These are phyloP conservation scores for Cutaneotrichosporon dermatis DNA, from an alignment of 1,284 basidiomycete genomes.

Conservation along the genomic window DNA sequence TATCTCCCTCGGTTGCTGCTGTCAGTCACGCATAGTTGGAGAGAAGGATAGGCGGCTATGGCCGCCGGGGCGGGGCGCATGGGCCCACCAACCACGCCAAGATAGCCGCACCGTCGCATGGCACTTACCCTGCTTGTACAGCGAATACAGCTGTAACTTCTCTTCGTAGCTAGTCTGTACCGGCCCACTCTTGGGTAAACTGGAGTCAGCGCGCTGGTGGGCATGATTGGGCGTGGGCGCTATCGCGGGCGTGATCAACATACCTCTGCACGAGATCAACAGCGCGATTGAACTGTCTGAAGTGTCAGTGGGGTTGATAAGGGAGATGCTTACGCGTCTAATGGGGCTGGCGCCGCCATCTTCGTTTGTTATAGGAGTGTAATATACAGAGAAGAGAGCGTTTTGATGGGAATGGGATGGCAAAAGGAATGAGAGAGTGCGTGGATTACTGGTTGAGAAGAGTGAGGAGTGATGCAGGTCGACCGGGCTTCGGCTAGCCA, in stretches of 20 bases:
- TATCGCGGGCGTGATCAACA: background rate
- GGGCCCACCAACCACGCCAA: background rate
- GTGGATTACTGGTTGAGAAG: background rate
- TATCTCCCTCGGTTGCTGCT: slow-evolving; percentile 44
- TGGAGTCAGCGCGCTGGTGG: slow-evolving; percentile 19
- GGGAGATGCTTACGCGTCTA: slow-evolving; percentile 28
- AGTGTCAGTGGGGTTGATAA: slow-evolving; percentile 1
- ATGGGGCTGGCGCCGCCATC: slow-evolving; percentile 15
- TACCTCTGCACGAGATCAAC: slow-evolving; percentile 82
- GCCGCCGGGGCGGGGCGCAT: background rate
- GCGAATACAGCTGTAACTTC: slow-evolving; percentile 90
- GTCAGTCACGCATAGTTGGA: too few species aligned
- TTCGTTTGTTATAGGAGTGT: background rate
- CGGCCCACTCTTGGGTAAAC: slow-evolving; percentile 84
- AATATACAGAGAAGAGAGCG: slow-evolving; percentile 1
- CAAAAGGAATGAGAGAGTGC: background rate
- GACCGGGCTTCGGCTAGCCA: too few species aligned
- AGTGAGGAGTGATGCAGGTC: background rate
- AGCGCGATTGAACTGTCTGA: slow-evolving; percentile 79
- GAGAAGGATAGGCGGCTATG: too few species aligned
- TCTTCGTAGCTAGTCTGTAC: slow-evolving; percentile 97
- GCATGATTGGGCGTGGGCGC: background rate
- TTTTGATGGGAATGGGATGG: background rate
- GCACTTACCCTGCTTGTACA: slow-evolving; percentile 83
- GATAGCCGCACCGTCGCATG: too few species aligned